Conservation (phyloP, 371 early-diverging fungal species). For the Umbelopsis sp. region DNA sequence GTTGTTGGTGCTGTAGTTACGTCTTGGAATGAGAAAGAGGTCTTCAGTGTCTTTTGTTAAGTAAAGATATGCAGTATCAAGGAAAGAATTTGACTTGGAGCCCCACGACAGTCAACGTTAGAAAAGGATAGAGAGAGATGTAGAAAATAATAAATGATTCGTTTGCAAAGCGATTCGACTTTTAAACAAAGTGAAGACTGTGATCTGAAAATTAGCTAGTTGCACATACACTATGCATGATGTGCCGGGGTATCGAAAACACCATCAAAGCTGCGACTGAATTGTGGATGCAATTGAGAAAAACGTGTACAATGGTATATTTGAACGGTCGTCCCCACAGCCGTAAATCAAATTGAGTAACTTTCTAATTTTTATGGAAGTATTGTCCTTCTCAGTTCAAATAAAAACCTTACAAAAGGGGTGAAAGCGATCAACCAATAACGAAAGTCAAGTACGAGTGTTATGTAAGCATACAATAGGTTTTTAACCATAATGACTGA, state of each 20-base stretch:
- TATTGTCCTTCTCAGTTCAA: constrained; percentile 10
- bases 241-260: constrained; percentile 1
- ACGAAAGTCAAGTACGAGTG: not conserved
- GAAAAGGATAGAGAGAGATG: not conserved
- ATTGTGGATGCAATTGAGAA: not conserved
- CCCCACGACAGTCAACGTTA: not conserved
- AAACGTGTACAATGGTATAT: not conserved
- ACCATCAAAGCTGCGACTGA: constrained; percentile 1
- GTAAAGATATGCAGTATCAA: too few species aligned
- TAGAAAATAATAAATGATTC: not conserved
- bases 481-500: not conserved
- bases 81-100: too few species aligned
- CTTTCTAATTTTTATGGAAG: not conserved
- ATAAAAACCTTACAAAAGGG: constrained; percentile 6
- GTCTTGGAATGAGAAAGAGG: not conserved
- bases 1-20: not conserved
- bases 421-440: not conserved
- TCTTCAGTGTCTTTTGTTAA: too few species aligned
- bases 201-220: constrained; percentile 13
- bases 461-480: not conserved
- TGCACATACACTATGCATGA: constrained; percentile 17
- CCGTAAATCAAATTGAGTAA: constrained; percentile 10
- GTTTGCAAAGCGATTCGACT: not conserved
- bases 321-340: constrained; percentile 14
- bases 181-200: not conserved